phyloP scores from a whole-genome alignment of 2,329 filamentous ascomycete species.

The Nigrograna mackinnonii region DNA sequence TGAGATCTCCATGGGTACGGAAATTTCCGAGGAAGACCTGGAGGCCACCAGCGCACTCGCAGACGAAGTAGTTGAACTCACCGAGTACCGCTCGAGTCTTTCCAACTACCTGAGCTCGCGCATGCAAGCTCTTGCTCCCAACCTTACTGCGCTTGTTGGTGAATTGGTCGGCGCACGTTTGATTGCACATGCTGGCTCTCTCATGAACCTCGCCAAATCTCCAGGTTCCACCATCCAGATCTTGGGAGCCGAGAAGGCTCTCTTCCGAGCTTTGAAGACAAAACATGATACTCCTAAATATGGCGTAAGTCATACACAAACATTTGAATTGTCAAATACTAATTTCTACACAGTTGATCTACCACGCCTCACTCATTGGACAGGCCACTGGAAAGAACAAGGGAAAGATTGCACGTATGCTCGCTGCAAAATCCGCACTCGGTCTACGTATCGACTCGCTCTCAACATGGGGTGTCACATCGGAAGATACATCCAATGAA shows the following conservation, averaged over 20 bases:
- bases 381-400: conserved; percentile 98
- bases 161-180: conserved; percentile 92
- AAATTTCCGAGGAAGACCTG: conserved; percentile 90
- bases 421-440: conserved; percentile 90
- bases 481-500: conserved; percentile 47
- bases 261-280: conserved; percentile 97
- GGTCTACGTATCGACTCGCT: conserved; percentile 92
- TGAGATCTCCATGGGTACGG: conserved; percentile 97
- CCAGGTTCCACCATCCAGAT: conserved; percentile 97
- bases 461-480: conserved; percentile 72
- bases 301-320: conserved; percentile 61
- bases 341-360: conserved; percentile 64
- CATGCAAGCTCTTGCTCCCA: conserved; percentile 96
- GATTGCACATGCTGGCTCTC: conserved; percentile 91
- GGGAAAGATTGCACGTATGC: conserved; percentile 97
- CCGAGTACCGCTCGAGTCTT: conserved; percentile 86
- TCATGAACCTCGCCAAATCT: conserved; percentile 93
- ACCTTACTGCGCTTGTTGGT: conserved; percentile 89
- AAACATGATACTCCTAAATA: conserved; percentile 99
- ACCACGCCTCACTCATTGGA: conserved; percentile 70
- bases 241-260: conserved; percentile 95
- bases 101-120: conserved; percentile 87
- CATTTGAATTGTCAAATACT: conserved; percentile 64
- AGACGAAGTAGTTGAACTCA: conserved; percentile 89
- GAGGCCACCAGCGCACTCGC: conserved; percentile 91